Conservation (phyloP, 164 flowering plant genomes). For the Annona cherimola region DNA sequence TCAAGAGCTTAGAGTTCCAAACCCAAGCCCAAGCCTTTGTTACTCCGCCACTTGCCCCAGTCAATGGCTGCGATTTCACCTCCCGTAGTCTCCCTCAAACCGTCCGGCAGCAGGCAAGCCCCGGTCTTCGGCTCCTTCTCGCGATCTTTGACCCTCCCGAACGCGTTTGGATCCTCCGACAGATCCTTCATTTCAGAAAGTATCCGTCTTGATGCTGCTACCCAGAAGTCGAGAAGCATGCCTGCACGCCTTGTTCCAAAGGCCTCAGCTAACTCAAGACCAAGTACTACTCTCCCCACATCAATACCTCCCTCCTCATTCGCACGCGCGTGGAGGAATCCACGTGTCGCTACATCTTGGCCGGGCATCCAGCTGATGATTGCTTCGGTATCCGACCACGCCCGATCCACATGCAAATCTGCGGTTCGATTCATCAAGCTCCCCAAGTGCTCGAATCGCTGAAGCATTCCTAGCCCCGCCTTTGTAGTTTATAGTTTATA, state of each 20-base stretch:
- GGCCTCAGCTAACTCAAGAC: conserved; percentile 18
- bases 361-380: neutral
- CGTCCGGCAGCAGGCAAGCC: conserved; percentile 15
- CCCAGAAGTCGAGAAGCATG: conserved; percentile 3
- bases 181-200: conserved; percentile 13
- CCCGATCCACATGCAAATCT: neutral
- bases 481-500: too few relatives aligned
- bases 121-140: neutral
- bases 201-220: conserved; percentile 8
- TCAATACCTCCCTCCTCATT: neutral
- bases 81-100: conserved; percentile 17
- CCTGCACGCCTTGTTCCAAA: conserved; percentile 15
- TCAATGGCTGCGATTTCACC: conserved; percentile 28
- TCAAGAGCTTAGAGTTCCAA: too few relatives aligned
- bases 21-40: too few relatives aligned
- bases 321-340: neutral
- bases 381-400: neutral
- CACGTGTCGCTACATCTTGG: neutral
- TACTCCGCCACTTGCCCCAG: neutral
- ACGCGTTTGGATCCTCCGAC: neutral
- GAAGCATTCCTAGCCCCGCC: neutral
- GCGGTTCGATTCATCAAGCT: too few relatives aligned
- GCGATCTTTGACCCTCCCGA: conserved; percentile 8
- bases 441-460: too few relatives aligned
- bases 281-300: conserved; percentile 13